A percentile compares a stretch with the other conserved stretches of the same genome.
Conservation (phyloP, 177 flowering plant genomes). For the Vitis hybrid region DNA sequence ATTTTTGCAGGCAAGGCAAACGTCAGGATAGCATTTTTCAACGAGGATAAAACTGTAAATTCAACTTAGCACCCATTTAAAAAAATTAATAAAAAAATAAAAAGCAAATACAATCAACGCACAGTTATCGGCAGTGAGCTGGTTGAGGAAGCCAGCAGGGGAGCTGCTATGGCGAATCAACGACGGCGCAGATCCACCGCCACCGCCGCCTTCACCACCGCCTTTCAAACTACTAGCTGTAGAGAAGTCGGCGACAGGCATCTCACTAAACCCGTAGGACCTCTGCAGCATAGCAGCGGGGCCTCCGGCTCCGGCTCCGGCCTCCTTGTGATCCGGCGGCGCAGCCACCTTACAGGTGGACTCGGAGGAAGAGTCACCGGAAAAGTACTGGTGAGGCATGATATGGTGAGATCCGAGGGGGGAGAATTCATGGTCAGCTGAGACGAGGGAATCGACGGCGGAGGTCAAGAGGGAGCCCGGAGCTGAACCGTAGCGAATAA, state of each 20-base stretch:
- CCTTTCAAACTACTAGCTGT: conserved; percentile 9
- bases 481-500: conserved; percentile 69
- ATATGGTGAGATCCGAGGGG: conserved; percentile 25
- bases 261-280: conserved; percentile 30
- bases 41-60: not conserved
- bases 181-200: conserved; percentile 16
- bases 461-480: conserved; percentile 55
- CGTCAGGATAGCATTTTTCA: too few relatives aligned
- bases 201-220: conserved; percentile 18
- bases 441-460: conserved; percentile 57
- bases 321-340: conserved; percentile 12
- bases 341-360: conserved; percentile 35
- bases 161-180: conserved; percentile 77
- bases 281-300: conserved; percentile 13
- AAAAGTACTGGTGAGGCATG: conserved; percentile 29
- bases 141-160: conserved; percentile 72
- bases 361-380: conserved; percentile 44
- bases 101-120: not conserved
- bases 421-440: conserved; percentile 26
- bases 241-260: conserved; percentile 8
- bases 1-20: too few relatives aligned
- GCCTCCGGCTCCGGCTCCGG: not conserved
- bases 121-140: conserved; percentile 59
- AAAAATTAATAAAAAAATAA: not conserved
- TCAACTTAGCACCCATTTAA: not conserved